A percentile compares a stretch with the other conserved stretches of the same genome.
phyloP scores from a whole-genome alignment of 1,284 basidiomycete genomes.

The Trametes sp. region DNA sequence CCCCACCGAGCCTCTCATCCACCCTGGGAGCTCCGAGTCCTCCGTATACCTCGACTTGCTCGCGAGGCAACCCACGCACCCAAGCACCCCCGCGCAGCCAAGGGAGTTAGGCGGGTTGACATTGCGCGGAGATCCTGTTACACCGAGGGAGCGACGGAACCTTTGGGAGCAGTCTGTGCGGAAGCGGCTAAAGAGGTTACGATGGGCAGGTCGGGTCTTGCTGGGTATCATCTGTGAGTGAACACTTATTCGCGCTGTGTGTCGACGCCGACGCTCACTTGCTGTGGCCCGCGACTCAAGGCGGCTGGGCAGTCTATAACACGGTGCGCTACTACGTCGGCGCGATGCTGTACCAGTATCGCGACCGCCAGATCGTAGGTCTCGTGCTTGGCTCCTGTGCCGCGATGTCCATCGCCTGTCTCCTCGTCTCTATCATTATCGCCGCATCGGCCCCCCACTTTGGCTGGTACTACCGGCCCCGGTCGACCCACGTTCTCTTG shows the following conservation, averaged over 20 bases:
- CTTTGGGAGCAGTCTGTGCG: slow-evolving; percentile 46
- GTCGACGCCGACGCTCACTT: slow-evolving; percentile 5
- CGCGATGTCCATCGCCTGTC: slow-evolving; percentile 62
- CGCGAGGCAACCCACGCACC: slow-evolving; percentile 53
- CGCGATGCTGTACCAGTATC: slow-evolving; percentile 49
- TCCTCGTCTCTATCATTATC: slow-evolving; percentile 51
- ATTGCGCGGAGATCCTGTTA: slow-evolving; percentile 51
- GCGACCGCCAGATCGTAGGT: slow-evolving; percentile 49
- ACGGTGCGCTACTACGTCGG: slow-evolving; percentile 69
- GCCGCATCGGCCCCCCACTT: slow-evolving; percentile 52
- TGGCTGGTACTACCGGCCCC: slow-evolving; percentile 40
- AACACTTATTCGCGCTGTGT: background rate
- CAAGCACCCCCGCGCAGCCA: slow-evolving; percentile 40
- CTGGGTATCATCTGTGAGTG: slow-evolving; percentile 59
- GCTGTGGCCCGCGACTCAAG: slow-evolving; percentile 41
- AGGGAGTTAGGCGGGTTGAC: slow-evolving; percentile 41
- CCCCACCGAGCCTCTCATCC: slow-evolving; percentile 57
- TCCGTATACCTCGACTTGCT: slow-evolving; percentile 56
- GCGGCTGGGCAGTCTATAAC: slow-evolving; percentile 65
- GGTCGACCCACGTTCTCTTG: slow-evolving; percentile 34
- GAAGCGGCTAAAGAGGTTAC: slow-evolving; percentile 52
- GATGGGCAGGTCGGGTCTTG: slow-evolving; percentile 47
- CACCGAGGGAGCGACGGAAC: slow-evolving; percentile 49
- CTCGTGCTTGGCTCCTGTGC: slow-evolving; percentile 68
- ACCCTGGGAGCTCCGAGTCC: slow-evolving; percentile 45